Conservation (phyloP, 2,329 filamentous ascomycete species). For the Sclerotinia minor region DNA sequence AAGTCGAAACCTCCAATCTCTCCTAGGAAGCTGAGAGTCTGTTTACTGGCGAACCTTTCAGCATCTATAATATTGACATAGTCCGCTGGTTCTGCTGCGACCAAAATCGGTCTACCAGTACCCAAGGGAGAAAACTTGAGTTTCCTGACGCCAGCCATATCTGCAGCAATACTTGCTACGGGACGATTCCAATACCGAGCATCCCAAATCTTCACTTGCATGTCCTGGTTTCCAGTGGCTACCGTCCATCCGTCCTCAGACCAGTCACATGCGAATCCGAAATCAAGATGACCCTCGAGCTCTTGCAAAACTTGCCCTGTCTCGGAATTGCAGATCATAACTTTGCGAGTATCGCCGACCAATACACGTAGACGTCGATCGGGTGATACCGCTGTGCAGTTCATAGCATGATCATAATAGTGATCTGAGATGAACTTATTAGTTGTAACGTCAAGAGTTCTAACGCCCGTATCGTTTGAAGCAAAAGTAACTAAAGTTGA, state of each 20-base stretch:
- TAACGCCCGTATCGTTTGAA: conserved; percentile 61
- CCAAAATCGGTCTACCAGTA: conserved; percentile 64
- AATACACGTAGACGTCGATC: conserved; percentile 70
- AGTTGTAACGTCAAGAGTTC: conserved; percentile 58
- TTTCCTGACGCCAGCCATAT: conserved; percentile 68
- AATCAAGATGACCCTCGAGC: conserved; percentile 66
- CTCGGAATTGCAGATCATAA: conserved; percentile 69
- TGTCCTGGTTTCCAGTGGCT: conserved; percentile 77
- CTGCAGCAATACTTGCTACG: conserved; percentile 57
- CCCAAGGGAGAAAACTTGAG: conserved; percentile 72
- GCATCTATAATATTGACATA: conserved; percentile 70
- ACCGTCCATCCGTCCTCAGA: conserved; percentile 74
- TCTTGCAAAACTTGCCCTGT: conserved; percentile 58
- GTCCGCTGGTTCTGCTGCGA: conserved; percentile 76
- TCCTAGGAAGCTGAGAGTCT: conserved; percentile 73
- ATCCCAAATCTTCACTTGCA: conserved; percentile 72
- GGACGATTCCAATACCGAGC: conserved; percentile 65
- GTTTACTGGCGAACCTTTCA: conserved; percentile 61
- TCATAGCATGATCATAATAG: conserved; percentile 63
- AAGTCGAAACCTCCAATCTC: conserved; percentile 70
- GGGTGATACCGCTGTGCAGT: conserved; percentile 71
- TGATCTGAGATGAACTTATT: conserved; percentile 58
- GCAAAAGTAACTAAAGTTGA: conserved; percentile 59
- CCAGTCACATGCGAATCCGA: conserved; percentile 77
- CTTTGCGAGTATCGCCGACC: conserved; percentile 67